Evolutionary conservation across 176 grass and related monocot genomes (phyloP), one percentile per base, ranked within the genome.

Genomic region (Oryza australiensis): DNA sequence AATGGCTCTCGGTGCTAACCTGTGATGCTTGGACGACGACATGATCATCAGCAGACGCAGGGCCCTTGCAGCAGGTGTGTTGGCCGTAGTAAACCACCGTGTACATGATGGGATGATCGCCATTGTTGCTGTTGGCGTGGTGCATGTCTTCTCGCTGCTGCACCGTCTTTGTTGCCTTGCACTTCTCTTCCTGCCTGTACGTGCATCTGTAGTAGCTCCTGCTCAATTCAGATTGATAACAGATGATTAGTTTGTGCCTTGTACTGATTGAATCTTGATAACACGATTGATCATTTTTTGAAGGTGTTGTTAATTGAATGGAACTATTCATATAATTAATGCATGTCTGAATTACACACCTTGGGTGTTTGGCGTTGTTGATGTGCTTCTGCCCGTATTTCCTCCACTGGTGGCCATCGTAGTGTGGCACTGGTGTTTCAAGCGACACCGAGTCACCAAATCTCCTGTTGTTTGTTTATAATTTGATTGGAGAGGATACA

Each of bases 361-460:
- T 91, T 18, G 85, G 66, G 30, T 87, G 62, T 32, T 77, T 63
- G n/a, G 81, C 5, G 74, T 76, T 76, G 35, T 83, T 83, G 82
- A 92, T 92, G 6, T 30, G 5, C 53, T 92, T 92, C 65, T 92
- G 83, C 4, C 90, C 90, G n/a, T 92, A 92, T 34, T 88, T 92
- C 70, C 83, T 83, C 90, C 90, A 92, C 26, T 83, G 90, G 49
- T 51, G 62, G 2, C 90, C 90, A 28, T 92, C 90, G 1, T 83
- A 88, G 30, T 79, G 79, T 1, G 89, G 89, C 7, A 86, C 82
- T 2, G 78, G 38, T 5, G 86, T 86, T 63, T 83, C 40, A 66
- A 88, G 46, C 5, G 83, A 68, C 63, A 84, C 76, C 0, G 38
- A 84, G 23, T 75, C 82, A 80, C 20, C 76, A 46, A 38, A 64